Evolutionary conservation across 208 protist species (phyloP), one percentile per base, ranked within the genome.

Genomic region (Trypanosomatidae sp.): DNA sequence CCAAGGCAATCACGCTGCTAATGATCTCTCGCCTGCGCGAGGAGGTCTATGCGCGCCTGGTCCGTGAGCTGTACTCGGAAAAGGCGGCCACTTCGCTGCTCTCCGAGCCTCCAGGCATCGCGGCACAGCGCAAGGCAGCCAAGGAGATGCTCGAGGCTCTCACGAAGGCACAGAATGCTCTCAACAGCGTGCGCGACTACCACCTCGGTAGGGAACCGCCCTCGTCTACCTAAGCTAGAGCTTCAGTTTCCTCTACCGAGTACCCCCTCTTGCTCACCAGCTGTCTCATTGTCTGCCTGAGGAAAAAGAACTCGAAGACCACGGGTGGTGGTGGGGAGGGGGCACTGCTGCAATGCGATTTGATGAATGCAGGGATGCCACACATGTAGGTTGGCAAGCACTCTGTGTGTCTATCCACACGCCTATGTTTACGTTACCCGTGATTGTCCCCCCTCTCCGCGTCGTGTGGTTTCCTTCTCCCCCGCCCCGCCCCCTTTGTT

Each of bases 1-100:
- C 99, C 55, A 99, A 99, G 87, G 92, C 96, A 33, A 99, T 99
- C 66, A 99, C 99, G 70, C 91, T 99, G 69, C 98, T 99, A 66
- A 93, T 99, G 74, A 98, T 99, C 62, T 96, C 98, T 17, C 87
- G 92, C 3, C 74, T 96, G 71, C 91, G 92, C 4, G 85, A 91
- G 67, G 87, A 96, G 69, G 86, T 99, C 30, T 98, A 99, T 78
- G 96, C 91, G n/a, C 88, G 94, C 36, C 79, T 99, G 6, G 97
- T 99, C 69, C 71, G 82, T 17, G 86, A 94, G 47, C 84, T 99
- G 25, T 99, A 99, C 85, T 91, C 90, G 28, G 95, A 98, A 19
- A 93, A 98, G 58, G 79, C 82, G 3, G 97, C 98, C 64, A 86
- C 94, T 22, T 92, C 98, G 56, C 85, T 99, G 30, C 89, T 99